Evolutionary conservation across 2,329 filamentous ascomycete species (phyloP).

Genomic region (Ustulina deusta): DNA sequence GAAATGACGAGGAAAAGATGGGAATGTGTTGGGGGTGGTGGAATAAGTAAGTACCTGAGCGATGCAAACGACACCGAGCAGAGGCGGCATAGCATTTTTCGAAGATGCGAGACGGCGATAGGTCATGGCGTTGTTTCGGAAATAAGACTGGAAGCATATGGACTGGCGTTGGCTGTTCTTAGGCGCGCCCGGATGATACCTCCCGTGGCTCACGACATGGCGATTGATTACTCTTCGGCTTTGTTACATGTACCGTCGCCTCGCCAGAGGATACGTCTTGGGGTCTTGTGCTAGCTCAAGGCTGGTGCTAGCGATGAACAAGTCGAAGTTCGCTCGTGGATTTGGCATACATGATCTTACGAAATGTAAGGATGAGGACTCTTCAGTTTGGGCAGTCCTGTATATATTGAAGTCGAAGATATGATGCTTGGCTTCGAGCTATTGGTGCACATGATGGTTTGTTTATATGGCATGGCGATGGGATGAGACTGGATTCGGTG

Average conservation of each 20-base stretch:
- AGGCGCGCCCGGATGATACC: conserved; percentile 15
- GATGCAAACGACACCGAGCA: neutral
- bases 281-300: neutral
- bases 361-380: too few relatives aligned
- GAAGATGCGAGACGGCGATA: neutral
- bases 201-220: neutral
- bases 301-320: neutral
- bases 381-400: too few relatives aligned
- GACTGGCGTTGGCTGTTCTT: conserved; percentile 29
- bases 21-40: neutral
- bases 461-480: too few relatives aligned
- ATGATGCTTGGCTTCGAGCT: neutral
- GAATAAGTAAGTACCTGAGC: neutral
- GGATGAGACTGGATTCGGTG: too few relatives aligned
- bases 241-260: neutral
- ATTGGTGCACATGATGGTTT: too few relatives aligned
- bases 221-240: neutral
- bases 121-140: neutral
- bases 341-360: too few relatives aligned
- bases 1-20: conserved; percentile 41
- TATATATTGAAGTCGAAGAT: neutral
- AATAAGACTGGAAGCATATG: conserved; percentile 57
- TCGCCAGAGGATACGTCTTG: neutral
- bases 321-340: neutral
- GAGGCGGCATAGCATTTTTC: neutral